phyloP scores from a whole-genome alignment of 2,329 filamentous ascomycete genomes.

The Stagonosporopsis chrysanthemi region DNA sequence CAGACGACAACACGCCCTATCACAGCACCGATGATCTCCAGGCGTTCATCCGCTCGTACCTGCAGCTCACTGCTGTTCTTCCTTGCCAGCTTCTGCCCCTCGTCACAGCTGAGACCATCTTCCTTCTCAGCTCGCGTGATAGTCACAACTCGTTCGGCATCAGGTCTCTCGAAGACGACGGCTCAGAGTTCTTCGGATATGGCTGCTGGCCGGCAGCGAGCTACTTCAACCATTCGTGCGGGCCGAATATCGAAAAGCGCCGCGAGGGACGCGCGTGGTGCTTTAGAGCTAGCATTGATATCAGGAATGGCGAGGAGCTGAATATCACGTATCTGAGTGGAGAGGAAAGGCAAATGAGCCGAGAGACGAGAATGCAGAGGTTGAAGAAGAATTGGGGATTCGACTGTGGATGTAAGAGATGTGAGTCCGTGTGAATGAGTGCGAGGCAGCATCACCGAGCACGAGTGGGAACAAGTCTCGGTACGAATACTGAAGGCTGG shows the following conservation, averaged over 20 bases:
- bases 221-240: conserved; percentile 60
- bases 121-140: conserved; percentile 49
- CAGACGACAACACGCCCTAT: conserved; percentile 53
- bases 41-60: conserved; percentile 51
- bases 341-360: conserved; percentile 53
- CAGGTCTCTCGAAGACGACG: conserved; percentile 53
- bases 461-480: neutral
- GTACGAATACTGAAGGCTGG: too few species aligned
- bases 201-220: conserved; percentile 56
- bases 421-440: conserved; percentile 27
- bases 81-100: conserved; percentile 46
- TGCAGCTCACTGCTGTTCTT: conserved; percentile 53
- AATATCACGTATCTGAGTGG: conserved; percentile 59
- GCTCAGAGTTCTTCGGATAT: conserved; percentile 58
- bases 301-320: conserved; percentile 52
- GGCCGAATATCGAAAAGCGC: conserved; percentile 54
- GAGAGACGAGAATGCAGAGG: conserved; percentile 47
- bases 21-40: conserved; percentile 50
- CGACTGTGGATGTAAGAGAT: conserved; percentile 53
- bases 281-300: conserved; percentile 48
- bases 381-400: conserved; percentile 57
- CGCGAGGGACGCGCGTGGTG: conserved; percentile 52
- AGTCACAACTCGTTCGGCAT: conserved; percentile 59
- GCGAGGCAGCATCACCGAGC: neutral
- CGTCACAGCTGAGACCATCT: conserved; percentile 46